A percentile compares a stretch with the other conserved stretches of the same genome.
Conservation (phyloP, 2,329 filamentous ascomycete genomes). For the Pestalotiopsis sp. region DNA sequence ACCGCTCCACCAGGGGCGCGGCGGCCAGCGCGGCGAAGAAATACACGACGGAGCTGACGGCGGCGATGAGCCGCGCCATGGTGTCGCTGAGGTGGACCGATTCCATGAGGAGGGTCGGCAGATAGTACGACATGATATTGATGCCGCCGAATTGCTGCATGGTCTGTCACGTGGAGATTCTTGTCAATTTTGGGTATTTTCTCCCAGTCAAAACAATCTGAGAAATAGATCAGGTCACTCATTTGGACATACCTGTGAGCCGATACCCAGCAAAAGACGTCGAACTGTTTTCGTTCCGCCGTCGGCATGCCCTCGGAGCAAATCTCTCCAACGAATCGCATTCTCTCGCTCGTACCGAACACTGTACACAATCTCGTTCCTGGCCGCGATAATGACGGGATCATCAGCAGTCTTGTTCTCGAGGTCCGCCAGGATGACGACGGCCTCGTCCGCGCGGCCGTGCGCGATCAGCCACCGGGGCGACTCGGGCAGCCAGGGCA, state of each 20-base stretch:
- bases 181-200: neutral
- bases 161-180: neutral
- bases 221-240: neutral
- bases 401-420: conserved; percentile 19
- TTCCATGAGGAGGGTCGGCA: conserved; percentile 44
- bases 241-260: neutral
- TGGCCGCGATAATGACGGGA: conserved; percentile 19
- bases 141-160: conserved; percentile 17
- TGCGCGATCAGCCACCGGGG: conserved; percentile 29
- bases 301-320: conserved; percentile 20
- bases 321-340: conserved; percentile 12
- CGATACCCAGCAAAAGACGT: conserved; percentile 7
- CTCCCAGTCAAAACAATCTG: neutral
- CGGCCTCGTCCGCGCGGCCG: conserved; percentile 26
- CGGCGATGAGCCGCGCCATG: conserved; percentile 51
- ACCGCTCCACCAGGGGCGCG: conserved; percentile 28
- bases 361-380: conserved; percentile 25
- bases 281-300: conserved; percentile 25
- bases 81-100: conserved; percentile 49
- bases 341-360: conserved; percentile 26
- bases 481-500: conserved; percentile 27
- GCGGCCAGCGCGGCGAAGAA: conserved; percentile 25
- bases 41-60: conserved; percentile 37
- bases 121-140: conserved; percentile 26
- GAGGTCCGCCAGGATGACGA: conserved; percentile 24